phyloP scores from a whole-genome alignment of 2,329 filamentous ascomycete genomes.

The Alternaria brassicicola region DNA sequence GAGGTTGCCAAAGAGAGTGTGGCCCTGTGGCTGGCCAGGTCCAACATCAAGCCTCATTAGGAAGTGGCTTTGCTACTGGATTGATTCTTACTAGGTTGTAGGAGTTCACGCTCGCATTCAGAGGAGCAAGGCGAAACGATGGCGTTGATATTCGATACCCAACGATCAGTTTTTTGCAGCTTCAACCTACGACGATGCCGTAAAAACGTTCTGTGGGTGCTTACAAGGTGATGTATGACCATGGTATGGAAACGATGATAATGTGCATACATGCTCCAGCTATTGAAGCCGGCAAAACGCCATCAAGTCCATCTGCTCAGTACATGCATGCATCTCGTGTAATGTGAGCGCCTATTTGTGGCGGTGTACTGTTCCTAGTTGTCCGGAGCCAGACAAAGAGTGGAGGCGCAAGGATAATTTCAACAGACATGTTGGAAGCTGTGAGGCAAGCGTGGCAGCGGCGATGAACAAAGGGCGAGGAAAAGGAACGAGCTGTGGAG shows the following conservation, averaged over 20 bases:
- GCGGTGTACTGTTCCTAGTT: not conserved
- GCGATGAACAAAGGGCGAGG: not conserved
- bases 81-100: not conserved
- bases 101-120: not conserved
- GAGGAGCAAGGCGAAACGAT: slow-evolving; percentile 2
- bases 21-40: slow-evolving; percentile 62
- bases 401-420: slow-evolving; percentile 4
- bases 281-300: not conserved
- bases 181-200: not conserved
- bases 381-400: not conserved
- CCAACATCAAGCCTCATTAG: slow-evolving; percentile 42
- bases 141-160: slow-evolving; percentile 22
- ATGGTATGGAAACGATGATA: not conserved
- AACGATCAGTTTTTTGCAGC: slow-evolving; percentile 17
- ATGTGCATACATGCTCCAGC: not conserved
- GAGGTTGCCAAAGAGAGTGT: slow-evolving; percentile 67
- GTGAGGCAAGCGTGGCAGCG: not conserved
- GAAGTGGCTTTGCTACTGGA: not conserved
- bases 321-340: not conserved
- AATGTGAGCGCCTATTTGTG: not conserved
- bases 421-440: not conserved
- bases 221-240: not conserved
- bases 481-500: not conserved
- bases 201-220: not conserved
- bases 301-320: not conserved